Conservation (phyloP, 345 rosid genomes). For the Fremontodendron californicum region DNA sequence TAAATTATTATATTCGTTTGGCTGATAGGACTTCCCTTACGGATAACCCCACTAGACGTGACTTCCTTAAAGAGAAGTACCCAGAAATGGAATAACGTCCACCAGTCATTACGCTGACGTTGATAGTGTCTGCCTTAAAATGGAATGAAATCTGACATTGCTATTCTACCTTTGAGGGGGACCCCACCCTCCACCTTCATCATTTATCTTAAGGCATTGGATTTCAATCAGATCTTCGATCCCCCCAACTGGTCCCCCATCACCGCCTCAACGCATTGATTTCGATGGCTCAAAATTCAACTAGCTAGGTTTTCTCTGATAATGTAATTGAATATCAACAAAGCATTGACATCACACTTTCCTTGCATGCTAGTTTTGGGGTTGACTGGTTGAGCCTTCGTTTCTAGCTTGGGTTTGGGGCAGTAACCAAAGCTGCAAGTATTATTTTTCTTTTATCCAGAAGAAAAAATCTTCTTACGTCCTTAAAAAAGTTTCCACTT, state of each 20-base stretch:
- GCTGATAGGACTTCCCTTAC: background rate
- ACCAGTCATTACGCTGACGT: slow-evolving; percentile 39
- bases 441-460: no score
- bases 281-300: background rate
- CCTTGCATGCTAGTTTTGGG: background rate
- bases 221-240: background rate
- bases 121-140: slow-evolving; percentile 36
- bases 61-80: slow-evolving; percentile 35
- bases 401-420: slow-evolving; percentile 1
- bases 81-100: slow-evolving; percentile 27
- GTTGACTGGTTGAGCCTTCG: background rate
- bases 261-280: background rate
- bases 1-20: no score
- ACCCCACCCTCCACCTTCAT: background rate
- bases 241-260: background rate
- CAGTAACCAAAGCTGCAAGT: background rate
- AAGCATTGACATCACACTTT: no score
- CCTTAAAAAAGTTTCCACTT: no score
- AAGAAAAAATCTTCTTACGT: no score
- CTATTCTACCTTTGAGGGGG: background rate
- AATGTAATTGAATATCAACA: background rate
- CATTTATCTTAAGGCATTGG: background rate
- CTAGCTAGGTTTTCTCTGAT: background rate
- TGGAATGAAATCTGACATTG: slow-evolving; percentile 31
- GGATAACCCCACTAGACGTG: slow-evolving; percentile 35